These are phyloP conservation scores for Isoetes engelmannii DNA, from an alignment of 83 land plant genomes.

Conservation along the genomic window DNA sequence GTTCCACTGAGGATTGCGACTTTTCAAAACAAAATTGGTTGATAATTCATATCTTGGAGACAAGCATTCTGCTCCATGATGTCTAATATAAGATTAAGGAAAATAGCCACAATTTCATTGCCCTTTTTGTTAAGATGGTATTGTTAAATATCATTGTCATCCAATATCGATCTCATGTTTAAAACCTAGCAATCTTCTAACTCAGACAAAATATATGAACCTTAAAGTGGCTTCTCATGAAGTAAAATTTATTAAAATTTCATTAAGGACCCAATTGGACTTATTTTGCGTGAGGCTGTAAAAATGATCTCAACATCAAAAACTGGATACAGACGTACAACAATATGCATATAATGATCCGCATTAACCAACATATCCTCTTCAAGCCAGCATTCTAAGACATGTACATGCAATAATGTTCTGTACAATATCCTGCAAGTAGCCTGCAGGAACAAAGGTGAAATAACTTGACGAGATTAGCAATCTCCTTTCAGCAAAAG, in stretches of 20 bases:
- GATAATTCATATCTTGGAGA: neutral
- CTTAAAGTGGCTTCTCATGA: neutral
- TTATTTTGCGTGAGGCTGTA: neutral
- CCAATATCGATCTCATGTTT: too few relatives aligned
- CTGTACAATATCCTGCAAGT: neutral
- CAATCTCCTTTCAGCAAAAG: neutral
- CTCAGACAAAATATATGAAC: neutral
- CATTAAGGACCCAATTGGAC: neutral
- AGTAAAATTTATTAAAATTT: neutral
- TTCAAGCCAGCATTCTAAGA: conserved; percentile 4
- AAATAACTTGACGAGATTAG: neutral
- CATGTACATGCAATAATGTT: neutral
- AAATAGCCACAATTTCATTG: too few relatives aligned
- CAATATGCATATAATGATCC: neutral
- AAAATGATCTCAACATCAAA: neutral
- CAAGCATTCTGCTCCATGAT: neutral
- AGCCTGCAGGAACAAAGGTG: neutral
- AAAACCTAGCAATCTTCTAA: neutral
- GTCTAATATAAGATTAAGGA: neutral
- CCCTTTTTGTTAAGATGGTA: too few relatives aligned
- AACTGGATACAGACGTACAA: neutral
- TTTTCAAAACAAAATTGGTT: neutral
- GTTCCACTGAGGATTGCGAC: conserved; percentile 8
- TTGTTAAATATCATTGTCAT: too few relatives aligned
- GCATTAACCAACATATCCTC: neutral